These are phyloP conservation scores for Candida orba DNA, from an alignment of 805 yeast species.

Conservation along the genomic window DNA sequence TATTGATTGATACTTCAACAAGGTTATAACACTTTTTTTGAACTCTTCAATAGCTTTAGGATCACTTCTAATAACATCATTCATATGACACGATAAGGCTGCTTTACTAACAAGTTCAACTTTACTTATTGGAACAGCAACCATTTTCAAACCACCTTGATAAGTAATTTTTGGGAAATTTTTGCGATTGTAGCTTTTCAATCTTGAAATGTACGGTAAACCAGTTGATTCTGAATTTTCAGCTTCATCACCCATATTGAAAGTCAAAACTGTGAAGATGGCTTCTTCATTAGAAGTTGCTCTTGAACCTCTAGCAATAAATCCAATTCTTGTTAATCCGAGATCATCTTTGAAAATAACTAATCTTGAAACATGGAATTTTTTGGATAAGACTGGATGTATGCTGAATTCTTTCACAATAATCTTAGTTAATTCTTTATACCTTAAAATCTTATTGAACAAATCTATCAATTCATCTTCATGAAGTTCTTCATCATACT, in stretches of 20 bases:
- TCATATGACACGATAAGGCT: slow-evolving; percentile 10
- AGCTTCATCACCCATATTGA: slow-evolving; percentile 34
- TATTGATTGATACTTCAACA: slow-evolving; percentile 31
- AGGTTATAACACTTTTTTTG: slow-evolving; percentile 27
- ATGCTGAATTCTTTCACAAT: slow-evolving; percentile 42
- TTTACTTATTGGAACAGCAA: slow-evolving; percentile 32
- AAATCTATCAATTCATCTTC: slow-evolving; percentile 37
- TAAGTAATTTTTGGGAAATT: slow-evolving; percentile 23
- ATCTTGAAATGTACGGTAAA: slow-evolving; percentile 28
- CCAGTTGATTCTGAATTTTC: slow-evolving; percentile 26
- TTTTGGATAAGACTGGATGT: slow-evolving; percentile 39
- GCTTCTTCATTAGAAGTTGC: background rate
- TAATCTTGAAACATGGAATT: slow-evolving; percentile 48
- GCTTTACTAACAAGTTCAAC: slow-evolving; percentile 40
- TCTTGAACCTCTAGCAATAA: slow-evolving; percentile 37
- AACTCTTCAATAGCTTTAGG: slow-evolving; percentile 30
- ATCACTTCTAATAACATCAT: slow-evolving; percentile 9
- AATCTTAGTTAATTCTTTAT: slow-evolving; percentile 35
- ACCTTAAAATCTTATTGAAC: slow-evolving; percentile 38
- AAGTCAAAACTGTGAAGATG: slow-evolving; percentile 33
- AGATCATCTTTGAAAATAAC: slow-evolving; percentile 48
- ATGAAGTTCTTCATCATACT: slow-evolving; percentile 31
- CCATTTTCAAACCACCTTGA: slow-evolving; percentile 27
- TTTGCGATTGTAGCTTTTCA: slow-evolving; percentile 20
- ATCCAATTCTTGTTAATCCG: slow-evolving; percentile 40